Base-by-base conservation (phyloP, 495 filamentous ascomycete genomes). In the Aspergillus nidulans region DNA sequence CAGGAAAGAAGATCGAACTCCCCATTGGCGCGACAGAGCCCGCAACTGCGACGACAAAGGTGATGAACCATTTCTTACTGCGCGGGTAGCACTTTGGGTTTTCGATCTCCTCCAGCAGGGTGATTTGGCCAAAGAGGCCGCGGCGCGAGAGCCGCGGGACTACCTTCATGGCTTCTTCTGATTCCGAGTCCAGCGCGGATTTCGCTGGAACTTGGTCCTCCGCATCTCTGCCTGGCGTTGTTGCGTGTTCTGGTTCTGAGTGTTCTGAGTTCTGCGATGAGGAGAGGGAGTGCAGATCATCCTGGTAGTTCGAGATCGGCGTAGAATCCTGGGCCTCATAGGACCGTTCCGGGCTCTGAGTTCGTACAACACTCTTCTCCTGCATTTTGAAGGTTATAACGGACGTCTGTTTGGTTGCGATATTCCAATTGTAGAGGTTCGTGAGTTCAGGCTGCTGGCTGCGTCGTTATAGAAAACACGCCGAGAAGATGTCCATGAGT, bases 61-160 rank as follows among this genome's bases (percentile, higher is more conserved):
- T 96, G 62, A 97, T 86, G 49, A 83, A 81, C 89, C 92, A 95
- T 81, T 96, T 96, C 38, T 76, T 86, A 16, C 69, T 74, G 13
- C 80, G 79, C 24, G 78, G 68, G 65, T 96, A 96, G 18, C 88
- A 78, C 52, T 85, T 84, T 0, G 92, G 85, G 34, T 84, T 73
- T 49, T 88, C 84, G 36, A 95, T 80, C 69, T 97, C 92, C 4
- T 90, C 88, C n/a, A 97, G 72, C 41, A 96, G 53, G 1, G 88
- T 77, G 3, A 95, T 74, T 42, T 80, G 80, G 4, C 83, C 84
- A 24, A 96, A 77, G 8, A 96, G 72, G 0, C 92, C 92, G 68
- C 91, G 72, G 54, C 92, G 83, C 58, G 88, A 65, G 12, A 74
- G 62, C 51, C 86, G 74, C 1, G 89, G 86, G 6, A 97, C 77